phyloP scores from a whole-genome alignment of 2,329 filamentous ascomycete species.

The Venturia effusa region DNA sequence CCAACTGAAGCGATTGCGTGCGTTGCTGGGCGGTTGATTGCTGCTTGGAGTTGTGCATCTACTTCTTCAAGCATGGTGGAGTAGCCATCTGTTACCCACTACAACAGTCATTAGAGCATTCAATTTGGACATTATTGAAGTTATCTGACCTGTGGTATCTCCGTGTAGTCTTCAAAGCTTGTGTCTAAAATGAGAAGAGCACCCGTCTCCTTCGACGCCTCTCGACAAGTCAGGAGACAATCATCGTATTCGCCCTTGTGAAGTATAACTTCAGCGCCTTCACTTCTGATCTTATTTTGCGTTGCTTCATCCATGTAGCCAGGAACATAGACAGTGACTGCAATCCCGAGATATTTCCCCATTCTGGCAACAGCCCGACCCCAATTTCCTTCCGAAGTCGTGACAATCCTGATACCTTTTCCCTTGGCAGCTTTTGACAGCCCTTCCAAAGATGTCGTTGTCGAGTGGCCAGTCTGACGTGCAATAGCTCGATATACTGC shows the following conservation, averaged over 20 bases:
- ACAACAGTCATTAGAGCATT: background rate
- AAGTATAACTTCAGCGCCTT: slow-evolving; percentile 50
- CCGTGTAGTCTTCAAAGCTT: slow-evolving; percentile 53
- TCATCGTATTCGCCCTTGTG: slow-evolving; percentile 54
- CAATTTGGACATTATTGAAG: background rate
- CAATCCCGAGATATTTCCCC: slow-evolving; percentile 47
- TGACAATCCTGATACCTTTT: slow-evolving; percentile 38
- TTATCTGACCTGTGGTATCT: slow-evolving; percentile 45
- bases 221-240: slow-evolving; percentile 41
- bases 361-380: slow-evolving; percentile 63
- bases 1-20: slow-evolving; percentile 57
- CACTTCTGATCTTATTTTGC: slow-evolving; percentile 42
- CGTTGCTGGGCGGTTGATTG: slow-evolving; percentile 28
- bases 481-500: slow-evolving; percentile 50
- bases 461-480: slow-evolving; percentile 32
- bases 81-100: slow-evolving; percentile 72
- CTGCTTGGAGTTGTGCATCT: slow-evolving; percentile 46
- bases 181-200: slow-evolving; percentile 58
- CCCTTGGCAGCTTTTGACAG: slow-evolving; percentile 27
- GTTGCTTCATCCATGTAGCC: slow-evolving; percentile 44
- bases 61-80: slow-evolving; percentile 59
- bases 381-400: slow-evolving; percentile 68
- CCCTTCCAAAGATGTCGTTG: slow-evolving; percentile 32
- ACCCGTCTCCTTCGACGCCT: slow-evolving; percentile 27
- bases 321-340: slow-evolving; percentile 53